Evolutionary conservation across 257 asterid genomes (phyloP).

Genomic region (Solanum appendiculatum): DNA sequence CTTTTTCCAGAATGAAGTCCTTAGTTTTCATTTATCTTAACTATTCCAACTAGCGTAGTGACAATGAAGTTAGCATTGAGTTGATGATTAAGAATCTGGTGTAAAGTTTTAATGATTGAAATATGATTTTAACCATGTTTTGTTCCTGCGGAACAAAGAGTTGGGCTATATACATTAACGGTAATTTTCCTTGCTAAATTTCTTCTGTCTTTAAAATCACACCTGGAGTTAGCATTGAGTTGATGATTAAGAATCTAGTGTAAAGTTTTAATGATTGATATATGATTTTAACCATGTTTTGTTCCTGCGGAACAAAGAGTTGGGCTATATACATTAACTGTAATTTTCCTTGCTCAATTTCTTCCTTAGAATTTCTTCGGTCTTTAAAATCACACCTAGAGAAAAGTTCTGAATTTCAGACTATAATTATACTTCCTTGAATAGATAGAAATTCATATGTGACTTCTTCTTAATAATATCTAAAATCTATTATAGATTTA

Average conservation of each 20-base stretch:
- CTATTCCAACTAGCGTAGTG: not conserved
- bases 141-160: not conserved
- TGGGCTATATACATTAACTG: too few species aligned
- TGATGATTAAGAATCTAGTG: too few species aligned
- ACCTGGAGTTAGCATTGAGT: too few species aligned
- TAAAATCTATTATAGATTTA: too few species aligned
- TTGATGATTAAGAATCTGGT: not conserved
- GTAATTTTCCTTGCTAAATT: not conserved
- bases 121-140: not conserved
- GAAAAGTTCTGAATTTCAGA: not conserved
- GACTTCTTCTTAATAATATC: not conserved
- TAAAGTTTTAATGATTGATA: too few species aligned
- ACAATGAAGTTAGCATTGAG: not conserved
- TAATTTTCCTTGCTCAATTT: too few species aligned
- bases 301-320: too few species aligned
- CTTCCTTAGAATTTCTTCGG: not conserved
- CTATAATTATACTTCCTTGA: not conserved
- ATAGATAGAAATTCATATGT: not conserved
- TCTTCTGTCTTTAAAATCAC: too few species aligned
- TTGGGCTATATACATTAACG: not conserved
- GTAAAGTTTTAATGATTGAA: slow-evolving; percentile 20
- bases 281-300: too few species aligned
- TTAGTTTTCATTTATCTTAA: not conserved
- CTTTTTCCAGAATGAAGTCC: not conserved
- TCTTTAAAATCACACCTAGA: not conserved